phyloP scores from a whole-genome alignment of 2,329 filamentous ascomycete genomes.

The Epichloe sibirici region DNA sequence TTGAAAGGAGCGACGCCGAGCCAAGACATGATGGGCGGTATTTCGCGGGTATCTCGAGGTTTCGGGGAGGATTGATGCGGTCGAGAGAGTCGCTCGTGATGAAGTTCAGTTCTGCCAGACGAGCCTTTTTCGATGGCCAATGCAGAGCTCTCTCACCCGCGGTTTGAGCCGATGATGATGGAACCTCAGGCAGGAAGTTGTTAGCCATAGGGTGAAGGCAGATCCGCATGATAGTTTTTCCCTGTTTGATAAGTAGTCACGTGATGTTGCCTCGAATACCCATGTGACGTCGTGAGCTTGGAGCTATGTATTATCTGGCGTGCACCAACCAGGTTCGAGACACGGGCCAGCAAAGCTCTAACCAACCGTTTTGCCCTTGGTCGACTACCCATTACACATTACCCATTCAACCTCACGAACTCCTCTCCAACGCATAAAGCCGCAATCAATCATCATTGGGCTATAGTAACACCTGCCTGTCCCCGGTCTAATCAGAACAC shows the following conservation, averaged over 20 bases:
- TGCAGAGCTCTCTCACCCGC: slow-evolving; percentile 17
- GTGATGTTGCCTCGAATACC: background rate
- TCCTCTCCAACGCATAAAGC: background rate
- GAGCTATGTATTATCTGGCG: background rate
- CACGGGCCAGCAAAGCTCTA: background rate
- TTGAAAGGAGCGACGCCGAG: slow-evolving; percentile 55
- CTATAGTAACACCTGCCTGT: slow-evolving; percentile 4
- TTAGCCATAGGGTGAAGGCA: no score
- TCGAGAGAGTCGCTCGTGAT: background rate
- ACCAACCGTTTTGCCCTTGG: background rate
- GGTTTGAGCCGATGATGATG: slow-evolving; percentile 17
- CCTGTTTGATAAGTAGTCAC: background rate
- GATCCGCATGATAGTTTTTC: background rate
- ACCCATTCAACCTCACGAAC: background rate
- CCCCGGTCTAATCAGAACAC: background rate
- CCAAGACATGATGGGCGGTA: slow-evolving; percentile 55
- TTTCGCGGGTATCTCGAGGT: slow-evolving; percentile 24
- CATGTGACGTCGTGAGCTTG: slow-evolving; percentile 10
- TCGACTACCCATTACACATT: background rate
- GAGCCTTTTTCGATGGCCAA: slow-evolving; percentile 27
- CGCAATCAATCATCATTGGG: slow-evolving; percentile 6
- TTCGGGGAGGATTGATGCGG: slow-evolving; percentile 16
- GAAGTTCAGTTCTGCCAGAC: slow-evolving; percentile 24
- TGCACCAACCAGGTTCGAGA: no score
- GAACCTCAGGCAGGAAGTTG: slow-evolving; percentile 16